Evolutionary conservation across 2,329 filamentous ascomycete species (phyloP).

Genomic region (Colletotrichum navitas): DNA sequence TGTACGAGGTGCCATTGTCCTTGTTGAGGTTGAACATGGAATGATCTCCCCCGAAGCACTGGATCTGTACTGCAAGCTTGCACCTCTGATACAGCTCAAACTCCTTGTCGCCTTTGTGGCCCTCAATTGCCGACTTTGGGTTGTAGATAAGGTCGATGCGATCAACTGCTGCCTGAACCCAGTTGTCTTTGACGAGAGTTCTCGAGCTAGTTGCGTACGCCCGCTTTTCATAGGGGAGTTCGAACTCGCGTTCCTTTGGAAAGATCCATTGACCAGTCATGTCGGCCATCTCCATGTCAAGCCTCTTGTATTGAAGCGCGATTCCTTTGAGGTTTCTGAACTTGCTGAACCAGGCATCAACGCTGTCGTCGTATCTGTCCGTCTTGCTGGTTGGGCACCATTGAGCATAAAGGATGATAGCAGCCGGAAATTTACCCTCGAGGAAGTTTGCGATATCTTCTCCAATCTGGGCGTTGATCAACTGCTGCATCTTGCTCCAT

Average conservation of each 20-base stretch:
- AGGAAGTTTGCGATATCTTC: not conserved
- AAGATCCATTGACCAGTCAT: conserved; percentile 62
- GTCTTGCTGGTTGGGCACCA: conserved; percentile 57
- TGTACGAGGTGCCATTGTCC: conserved; percentile 47
- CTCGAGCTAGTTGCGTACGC: conserved; percentile 55
- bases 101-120: not conserved
- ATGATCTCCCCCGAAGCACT: conserved; percentile 58
- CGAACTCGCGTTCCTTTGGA: conserved; percentile 59
- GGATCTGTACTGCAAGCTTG: conserved; percentile 60
- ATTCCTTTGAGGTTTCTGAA: conserved; percentile 45
- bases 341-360: conserved; percentile 47
- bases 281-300: conserved; percentile 57
- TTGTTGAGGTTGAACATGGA: conserved; percentile 57
- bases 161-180: not conserved
- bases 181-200: not conserved
- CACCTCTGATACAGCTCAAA: conserved; percentile 44
- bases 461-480: not conserved
- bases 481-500: conserved; percentile 16
- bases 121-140: not conserved
- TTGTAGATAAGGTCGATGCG: not conserved
- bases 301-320: conserved; percentile 48
- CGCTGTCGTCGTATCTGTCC: conserved; percentile 52
- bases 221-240: conserved; percentile 62
- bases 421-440: conserved; percentile 52
- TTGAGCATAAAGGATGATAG: conserved; percentile 62